Evolutionary conservation across 2,329 filamentous ascomycete species (phyloP), one percentile per base, ranked within the genome.

Genomic region (Tolypocladium cylindrosporum): DNA sequence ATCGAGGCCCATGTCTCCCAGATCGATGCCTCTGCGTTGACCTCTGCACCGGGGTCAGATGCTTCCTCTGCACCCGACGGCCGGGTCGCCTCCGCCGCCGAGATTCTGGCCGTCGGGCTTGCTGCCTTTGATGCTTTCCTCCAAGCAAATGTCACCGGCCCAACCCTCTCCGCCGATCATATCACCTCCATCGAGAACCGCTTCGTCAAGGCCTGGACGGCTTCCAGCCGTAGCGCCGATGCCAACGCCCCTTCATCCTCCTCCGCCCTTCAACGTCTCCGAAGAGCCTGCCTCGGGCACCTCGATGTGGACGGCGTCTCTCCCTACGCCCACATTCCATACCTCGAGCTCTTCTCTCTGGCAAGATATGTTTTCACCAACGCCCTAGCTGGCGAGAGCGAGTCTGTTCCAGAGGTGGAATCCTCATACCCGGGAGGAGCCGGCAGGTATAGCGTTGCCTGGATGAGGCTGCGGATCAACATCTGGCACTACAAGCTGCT

Each of bases 91-190:
- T 37, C 58, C 6, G 34, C 53, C 21, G 55, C 61, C 13, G 61
- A 64, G 21, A 58, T 64, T 13, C 61, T 72, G 1, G 61, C 66
- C 16, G 64, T 74, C 34, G 71, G 67, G 7, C 56, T 72, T 9
- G 72, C 72, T 45, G 68, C 72, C 1, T 78, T 96, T 13, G 82
- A 90, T 67, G 83, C 87, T 13, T 97, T 96, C 69, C 73, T 96
- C 19, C 92, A 97, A 70, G 85, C 85, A 1, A 96, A 91, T 68
- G 89, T 95, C 57, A 96, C 92, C 4, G 92, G 92, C 0, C 92
- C 92, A 1, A 87, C 91, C 0, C 76, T 96, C n/a, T 64, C 72
- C 0, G 61, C 58, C 19, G 53, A 60, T 13, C 58, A 64, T 43
- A 55, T 63, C 48, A 48, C 59, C 39, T 56, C 65, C 3, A 57